phyloP scores from a whole-genome alignment of 768 basidiomycete genomes.

The Guyanaporus albipodus region DNA sequence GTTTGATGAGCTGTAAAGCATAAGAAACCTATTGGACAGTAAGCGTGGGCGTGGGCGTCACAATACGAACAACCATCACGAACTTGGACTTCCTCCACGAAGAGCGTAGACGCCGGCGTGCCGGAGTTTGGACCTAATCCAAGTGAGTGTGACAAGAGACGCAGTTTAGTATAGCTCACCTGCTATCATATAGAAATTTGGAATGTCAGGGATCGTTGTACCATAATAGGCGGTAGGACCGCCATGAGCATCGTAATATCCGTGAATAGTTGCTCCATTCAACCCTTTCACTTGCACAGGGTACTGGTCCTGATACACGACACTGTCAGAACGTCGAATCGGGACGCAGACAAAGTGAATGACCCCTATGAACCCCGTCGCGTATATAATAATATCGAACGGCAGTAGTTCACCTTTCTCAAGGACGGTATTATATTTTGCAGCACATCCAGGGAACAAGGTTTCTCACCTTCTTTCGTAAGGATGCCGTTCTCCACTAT shows the following conservation, averaged over 20 bases:
- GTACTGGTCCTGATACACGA: slow-evolving; percentile 17
- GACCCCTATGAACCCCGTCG: slow-evolving; percentile 34
- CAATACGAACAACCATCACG: background rate
- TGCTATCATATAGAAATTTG: slow-evolving; percentile 33
- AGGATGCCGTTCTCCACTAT: slow-evolving; percentile 20
- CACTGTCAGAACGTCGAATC: background rate
- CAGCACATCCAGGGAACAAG: background rate
- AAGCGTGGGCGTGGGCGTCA: background rate
- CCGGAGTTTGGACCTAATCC: slow-evolving; percentile 26
- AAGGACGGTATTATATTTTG: background rate
- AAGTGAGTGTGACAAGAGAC: background rate
- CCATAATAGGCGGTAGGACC: slow-evolving; percentile 35
- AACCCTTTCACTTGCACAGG: slow-evolving; percentile 24
- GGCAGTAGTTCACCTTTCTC: slow-evolving; percentile 24
- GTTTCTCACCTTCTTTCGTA: slow-evolving; percentile 20
- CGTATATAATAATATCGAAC: slow-evolving; percentile 34
- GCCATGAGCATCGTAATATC: slow-evolving; percentile 27
- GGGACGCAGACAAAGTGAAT: background rate
- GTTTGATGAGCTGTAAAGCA: slow-evolving; percentile 27
- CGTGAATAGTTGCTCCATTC: slow-evolving; percentile 20
- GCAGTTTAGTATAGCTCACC: no score
- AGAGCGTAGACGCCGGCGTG: slow-evolving; percentile 24
- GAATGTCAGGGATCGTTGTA: slow-evolving; percentile 33
- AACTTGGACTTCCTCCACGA: slow-evolving; percentile 30
- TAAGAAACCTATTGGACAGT: slow-evolving; percentile 23